phyloP scores from a whole-genome alignment of 1,284 basidiomycete genomes.

The Mycena sp. region DNA sequence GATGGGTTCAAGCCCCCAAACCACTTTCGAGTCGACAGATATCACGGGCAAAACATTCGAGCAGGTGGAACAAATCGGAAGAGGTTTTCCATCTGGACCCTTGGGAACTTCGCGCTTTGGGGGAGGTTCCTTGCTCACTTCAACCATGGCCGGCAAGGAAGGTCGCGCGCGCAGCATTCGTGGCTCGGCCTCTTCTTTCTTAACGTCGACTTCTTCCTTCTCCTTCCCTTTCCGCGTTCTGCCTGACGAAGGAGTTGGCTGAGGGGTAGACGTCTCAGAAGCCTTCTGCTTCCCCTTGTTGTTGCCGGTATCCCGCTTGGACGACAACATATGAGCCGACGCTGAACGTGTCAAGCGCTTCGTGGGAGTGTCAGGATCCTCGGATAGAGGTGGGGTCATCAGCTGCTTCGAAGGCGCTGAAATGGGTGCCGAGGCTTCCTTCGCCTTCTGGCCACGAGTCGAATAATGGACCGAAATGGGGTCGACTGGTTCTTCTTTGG shows the following conservation, averaged over 20 bases:
- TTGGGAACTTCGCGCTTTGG: slow-evolving; percentile 51
- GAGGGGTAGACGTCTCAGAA: slow-evolving; percentile 34
- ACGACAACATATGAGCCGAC: slow-evolving; percentile 28
- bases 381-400: slow-evolving; percentile 42
- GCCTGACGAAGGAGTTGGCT: slow-evolving; percentile 19
- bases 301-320: slow-evolving; percentile 30
- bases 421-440: slow-evolving; percentile 29
- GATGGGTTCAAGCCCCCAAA: slow-evolving; percentile 71
- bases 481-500: slow-evolving; percentile 40
- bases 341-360: slow-evolving; percentile 46
- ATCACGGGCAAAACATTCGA: slow-evolving; percentile 75
- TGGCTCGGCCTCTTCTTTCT: slow-evolving; percentile 60
- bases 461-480: slow-evolving; percentile 65
- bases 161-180: slow-evolving; percentile 59
- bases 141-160: slow-evolving; percentile 46
- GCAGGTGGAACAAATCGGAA: slow-evolving; percentile 75
- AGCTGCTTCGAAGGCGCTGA: slow-evolving; percentile 31
- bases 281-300: slow-evolving; percentile 40
- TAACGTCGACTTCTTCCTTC: slow-evolving; percentile 49
- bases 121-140: slow-evolving; percentile 43
- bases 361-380: slow-evolving; percentile 37
- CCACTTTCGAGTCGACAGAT: slow-evolving; percentile 72
- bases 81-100: slow-evolving; percentile 63
- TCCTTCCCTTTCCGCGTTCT: slow-evolving; percentile 40
- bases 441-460: slow-evolving; percentile 65